Percentiles rank a stretch among this genome's conserved stretches.
Evolutionary conservation across 331 rosid species (phyloP).

Genomic region (Quercus tomentella): DNA sequence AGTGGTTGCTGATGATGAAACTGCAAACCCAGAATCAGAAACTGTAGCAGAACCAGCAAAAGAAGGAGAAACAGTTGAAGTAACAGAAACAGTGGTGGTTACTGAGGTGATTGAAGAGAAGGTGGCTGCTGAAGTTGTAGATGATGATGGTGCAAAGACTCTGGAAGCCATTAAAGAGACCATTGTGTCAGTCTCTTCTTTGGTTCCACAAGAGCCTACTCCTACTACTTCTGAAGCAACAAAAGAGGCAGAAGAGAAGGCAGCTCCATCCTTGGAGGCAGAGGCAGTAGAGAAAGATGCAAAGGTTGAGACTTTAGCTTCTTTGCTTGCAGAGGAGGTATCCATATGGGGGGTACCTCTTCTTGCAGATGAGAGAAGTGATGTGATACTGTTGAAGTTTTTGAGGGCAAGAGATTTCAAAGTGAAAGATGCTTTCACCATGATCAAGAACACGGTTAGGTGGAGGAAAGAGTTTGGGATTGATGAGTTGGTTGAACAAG

Average conservation of each 20-base stretch:
- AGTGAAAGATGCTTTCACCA: conserved; percentile 58
- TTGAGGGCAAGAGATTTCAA: conserved; percentile 75
- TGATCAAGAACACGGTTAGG: conserved; percentile 63
- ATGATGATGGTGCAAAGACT: conserved; percentile 49
- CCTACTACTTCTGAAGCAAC: conserved; percentile 10
- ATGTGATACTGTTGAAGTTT: conserved; percentile 64
- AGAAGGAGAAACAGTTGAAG: background rate
- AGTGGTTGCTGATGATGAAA: background rate
- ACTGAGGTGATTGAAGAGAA: conserved; percentile 23
- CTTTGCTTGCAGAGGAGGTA: conserved; percentile 39
- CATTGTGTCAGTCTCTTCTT: conserved; percentile 39
- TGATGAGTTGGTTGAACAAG: conserved; percentile 50
- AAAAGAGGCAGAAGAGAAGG: conserved; percentile 9
- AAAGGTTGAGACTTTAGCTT: conserved; percentile 13
- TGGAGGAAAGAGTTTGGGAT: conserved; percentile 68
- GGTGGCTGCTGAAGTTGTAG: conserved; percentile 7
- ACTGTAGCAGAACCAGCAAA: background rate
- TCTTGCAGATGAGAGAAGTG: conserved; percentile 58
- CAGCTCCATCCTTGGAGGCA: background rate
- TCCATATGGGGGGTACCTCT: conserved; percentile 74
- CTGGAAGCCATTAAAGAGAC: conserved; percentile 48
- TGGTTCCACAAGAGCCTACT: conserved; percentile 24
- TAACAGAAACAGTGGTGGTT: conserved; percentile 16
- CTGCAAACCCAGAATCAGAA: background rate
- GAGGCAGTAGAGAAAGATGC: conserved; percentile 21